These are phyloP conservation scores for Diplogelasinospora grovesii DNA, from an alignment of 495 filamentous ascomycete species.

Conservation along the genomic window DNA sequence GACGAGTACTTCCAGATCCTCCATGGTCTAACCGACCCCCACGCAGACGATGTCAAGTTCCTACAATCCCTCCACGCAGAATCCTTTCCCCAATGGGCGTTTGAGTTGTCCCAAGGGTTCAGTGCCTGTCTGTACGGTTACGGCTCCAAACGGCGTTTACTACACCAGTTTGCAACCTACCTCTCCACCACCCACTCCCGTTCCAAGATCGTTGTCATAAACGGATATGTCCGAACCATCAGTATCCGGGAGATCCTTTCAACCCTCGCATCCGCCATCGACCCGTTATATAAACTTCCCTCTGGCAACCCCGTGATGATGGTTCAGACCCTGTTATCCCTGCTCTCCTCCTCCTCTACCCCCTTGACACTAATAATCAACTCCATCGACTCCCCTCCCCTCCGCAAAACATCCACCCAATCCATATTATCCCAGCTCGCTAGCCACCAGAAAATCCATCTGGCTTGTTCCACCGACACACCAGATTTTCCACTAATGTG, in stretches of 20 bases:
- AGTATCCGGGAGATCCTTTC: conserved; percentile 74
- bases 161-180: conserved; percentile 71
- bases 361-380: conserved; percentile 62
- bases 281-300: conserved; percentile 40
- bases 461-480: conserved; percentile 78
- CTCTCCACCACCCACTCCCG: conserved; percentile 43
- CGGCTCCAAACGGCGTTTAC: conserved; percentile 74
- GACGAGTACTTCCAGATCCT: conserved; percentile 82
- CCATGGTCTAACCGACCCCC: conserved; percentile 60
- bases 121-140: conserved; percentile 90
- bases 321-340: conserved; percentile 52
- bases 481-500: conserved; percentile 83
- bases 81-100: conserved; percentile 85
- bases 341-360: conserved; percentile 26
- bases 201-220: conserved; percentile 74
- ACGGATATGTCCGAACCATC: conserved; percentile 75
- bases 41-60: conserved; percentile 61
- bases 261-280: conserved; percentile 60
- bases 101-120: conserved; percentile 85
- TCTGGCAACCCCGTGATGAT: conserved; percentile 41
- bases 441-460: conserved; percentile 62
- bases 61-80: conserved; percentile 69
- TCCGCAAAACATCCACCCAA: conserved; percentile 66
- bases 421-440: conserved; percentile 69
- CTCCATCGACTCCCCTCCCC: conserved; percentile 71